Conservation (phyloP, 805 yeast genomes). For the Candida caryicola region DNA sequence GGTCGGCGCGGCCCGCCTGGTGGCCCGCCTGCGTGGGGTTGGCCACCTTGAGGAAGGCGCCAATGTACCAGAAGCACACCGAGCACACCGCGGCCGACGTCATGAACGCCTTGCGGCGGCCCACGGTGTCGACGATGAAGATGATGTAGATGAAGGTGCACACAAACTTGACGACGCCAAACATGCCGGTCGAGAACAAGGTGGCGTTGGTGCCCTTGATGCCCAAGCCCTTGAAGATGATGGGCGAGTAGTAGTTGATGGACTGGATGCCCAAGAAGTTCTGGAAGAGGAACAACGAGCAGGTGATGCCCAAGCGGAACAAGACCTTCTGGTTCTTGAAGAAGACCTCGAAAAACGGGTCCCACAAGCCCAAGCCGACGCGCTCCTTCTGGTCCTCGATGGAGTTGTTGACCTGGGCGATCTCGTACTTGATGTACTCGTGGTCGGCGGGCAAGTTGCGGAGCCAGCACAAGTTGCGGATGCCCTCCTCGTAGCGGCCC, state of each 20-base stretch:
- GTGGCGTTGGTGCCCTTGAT: constrained; percentile 37
- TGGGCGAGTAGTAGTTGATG: constrained; percentile 39
- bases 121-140: constrained; percentile 35
- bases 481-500: constrained; percentile 29
- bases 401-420: constrained; percentile 34
- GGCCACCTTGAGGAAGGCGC: constrained; percentile 32
- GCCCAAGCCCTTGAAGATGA: constrained; percentile 33
- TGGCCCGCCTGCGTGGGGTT: constrained; percentile 32
- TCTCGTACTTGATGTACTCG: constrained; percentile 34
- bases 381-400: constrained; percentile 26
- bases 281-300: constrained; percentile 33
- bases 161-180: constrained; percentile 38
- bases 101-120: constrained; percentile 37
- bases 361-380: constrained; percentile 34
- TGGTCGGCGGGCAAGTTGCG: constrained; percentile 32
- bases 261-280: constrained; percentile 41
- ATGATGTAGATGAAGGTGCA: constrained; percentile 33
- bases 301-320: constrained; percentile 30
- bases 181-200: constrained; percentile 39
- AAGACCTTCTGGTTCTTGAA: constrained; percentile 23
- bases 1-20: constrained; percentile 37
- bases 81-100: constrained; percentile 31
- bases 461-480: constrained; percentile 34
- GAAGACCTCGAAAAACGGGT: constrained; percentile 33
- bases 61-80: constrained; percentile 40